Evolutionary conservation across 805 yeast species (phyloP).

Genomic region (Starmerella sirachaensis): DNA sequence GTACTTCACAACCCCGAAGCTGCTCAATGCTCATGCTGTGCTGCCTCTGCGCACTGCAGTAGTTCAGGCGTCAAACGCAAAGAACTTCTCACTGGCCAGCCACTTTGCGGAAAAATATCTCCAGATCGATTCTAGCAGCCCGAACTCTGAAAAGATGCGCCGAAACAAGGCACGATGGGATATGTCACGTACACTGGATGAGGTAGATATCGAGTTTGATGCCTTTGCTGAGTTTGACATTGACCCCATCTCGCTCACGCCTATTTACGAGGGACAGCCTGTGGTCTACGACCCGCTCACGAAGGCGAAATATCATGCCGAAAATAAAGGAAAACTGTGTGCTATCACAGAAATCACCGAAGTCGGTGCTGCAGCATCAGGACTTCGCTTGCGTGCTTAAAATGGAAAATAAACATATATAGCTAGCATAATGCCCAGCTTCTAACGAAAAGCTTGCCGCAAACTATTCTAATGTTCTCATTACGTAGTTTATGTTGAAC

Average conservation of each 20-base stretch:
- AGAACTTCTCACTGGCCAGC: conserved; percentile 79
- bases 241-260: conserved; percentile 77
- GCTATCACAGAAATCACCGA: conserved; percentile 60
- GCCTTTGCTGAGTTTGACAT: conserved; percentile 83
- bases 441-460: too few relatives aligned
- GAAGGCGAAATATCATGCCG: conserved; percentile 72
- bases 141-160: conserved; percentile 69
- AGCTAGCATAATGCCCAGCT: too few relatives aligned
- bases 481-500: too few relatives aligned
- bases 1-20: conserved; percentile 75
- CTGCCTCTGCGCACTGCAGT: conserved; percentile 91
- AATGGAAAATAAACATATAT: not conserved
- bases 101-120: conserved; percentile 79
- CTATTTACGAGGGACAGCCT: conserved; percentile 70
- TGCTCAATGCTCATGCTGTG: conserved; percentile 71
- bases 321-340: conserved; percentile 70
- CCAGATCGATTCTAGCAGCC: conserved; percentile 54
- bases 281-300: conserved; percentile 68
- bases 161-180: conserved; percentile 75
- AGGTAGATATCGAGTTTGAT: conserved; percentile 82
- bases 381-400: conserved; percentile 42
- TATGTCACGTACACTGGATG: conserved; percentile 59
- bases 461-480: too few relatives aligned
- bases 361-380: conserved; percentile 88
- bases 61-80: conserved; percentile 79